Conservation (phyloP, 768 basidiomycete genomes). For the Erythrobasidium yunnanense region DNA sequence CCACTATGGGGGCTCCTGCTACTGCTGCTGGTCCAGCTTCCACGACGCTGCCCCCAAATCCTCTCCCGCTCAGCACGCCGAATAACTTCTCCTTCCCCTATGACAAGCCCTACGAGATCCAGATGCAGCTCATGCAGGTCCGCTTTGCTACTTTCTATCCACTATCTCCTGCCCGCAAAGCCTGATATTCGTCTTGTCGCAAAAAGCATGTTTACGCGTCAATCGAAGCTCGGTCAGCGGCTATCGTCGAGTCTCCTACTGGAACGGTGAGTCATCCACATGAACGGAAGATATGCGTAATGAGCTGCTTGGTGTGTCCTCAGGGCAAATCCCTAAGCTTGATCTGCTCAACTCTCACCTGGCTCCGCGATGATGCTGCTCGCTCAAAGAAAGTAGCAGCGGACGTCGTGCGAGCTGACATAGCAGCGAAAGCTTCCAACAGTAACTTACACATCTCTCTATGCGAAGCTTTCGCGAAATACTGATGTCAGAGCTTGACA, state of each 20-base stretch:
- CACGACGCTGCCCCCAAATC: not conserved
- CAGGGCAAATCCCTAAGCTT: conserved; percentile 22
- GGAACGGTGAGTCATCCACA: not conserved
- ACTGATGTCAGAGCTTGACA: not conserved
- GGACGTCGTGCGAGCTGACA: not conserved
- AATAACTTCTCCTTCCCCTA: conserved; percentile 15
- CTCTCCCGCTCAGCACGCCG: not conserved
- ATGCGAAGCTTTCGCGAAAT: not conserved
- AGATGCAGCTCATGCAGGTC: conserved; percentile 10
- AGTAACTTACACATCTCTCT: conserved; percentile 1
- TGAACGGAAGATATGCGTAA: not conserved
- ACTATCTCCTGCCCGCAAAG: not conserved
- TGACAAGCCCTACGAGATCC: conserved; percentile 19
- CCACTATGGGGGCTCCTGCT: too few relatives aligned
- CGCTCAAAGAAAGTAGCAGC: conserved; percentile 7
- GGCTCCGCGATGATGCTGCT: conserved; percentile 20
- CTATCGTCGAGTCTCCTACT: conserved; percentile 24
- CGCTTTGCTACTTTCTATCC: not conserved
- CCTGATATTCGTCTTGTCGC: not conserved
- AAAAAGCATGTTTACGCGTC: conserved; percentile 22
- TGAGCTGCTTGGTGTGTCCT: not conserved
- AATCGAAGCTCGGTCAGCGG: conserved; percentile 7
- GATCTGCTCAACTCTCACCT: conserved; percentile 12
- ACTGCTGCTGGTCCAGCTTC: not conserved
- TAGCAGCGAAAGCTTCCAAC: not conserved